Evolutionary conservation across 768 basidiomycete genomes (phyloP), one percentile per base, ranked within the genome.

Genomic region (Boletus speciosus): DNA sequence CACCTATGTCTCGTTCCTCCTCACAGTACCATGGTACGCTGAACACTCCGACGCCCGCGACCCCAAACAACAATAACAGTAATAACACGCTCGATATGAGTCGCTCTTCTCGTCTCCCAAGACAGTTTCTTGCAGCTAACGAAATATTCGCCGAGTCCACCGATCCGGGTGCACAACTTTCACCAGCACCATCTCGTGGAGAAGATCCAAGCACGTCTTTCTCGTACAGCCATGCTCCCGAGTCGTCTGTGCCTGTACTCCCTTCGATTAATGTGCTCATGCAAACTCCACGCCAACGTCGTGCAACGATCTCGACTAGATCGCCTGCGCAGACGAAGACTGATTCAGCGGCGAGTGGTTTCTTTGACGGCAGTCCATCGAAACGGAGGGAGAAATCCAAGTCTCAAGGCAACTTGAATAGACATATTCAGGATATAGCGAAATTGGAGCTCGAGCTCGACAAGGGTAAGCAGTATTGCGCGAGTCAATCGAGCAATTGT

Each of bases 301-400:
- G 88, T 10, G 86, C 85, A 27, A 90, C 89, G 1, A 82, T 90
- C 55, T 82, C 86, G 16, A 81, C 83, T 27, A 73, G 78, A 27
- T 85, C 86, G 0, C 86, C 85, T 0, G 74, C 79, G 53, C 73
- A 72, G 36, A 63, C 61, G 40, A 48, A 14, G 42, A 38, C 29
- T 41, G 66, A 66, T 51, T 62, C 64, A 35, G 57, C 57, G 44
- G 53, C 63, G 45, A 61, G 53, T 34, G 61, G 66, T 12, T 71
- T 77, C 16, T 61, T 75, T 14, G 77, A 78, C 23, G 67, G 72
- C 19, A 84, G 82, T 21, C 84, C 85, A 14, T 83, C 84, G 35
- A 87, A 80, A 65, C 74, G 80, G 39, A 80, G 77, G 67, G 84
- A 84, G 66, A 86, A 86, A 73, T 82, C 81, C 52, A 80, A 76